Evolutionary conservation across 768 basidiomycete genomes (phyloP), one percentile per base, ranked within the genome.

Genomic region (Rhodocollybia butyracea): DNA sequence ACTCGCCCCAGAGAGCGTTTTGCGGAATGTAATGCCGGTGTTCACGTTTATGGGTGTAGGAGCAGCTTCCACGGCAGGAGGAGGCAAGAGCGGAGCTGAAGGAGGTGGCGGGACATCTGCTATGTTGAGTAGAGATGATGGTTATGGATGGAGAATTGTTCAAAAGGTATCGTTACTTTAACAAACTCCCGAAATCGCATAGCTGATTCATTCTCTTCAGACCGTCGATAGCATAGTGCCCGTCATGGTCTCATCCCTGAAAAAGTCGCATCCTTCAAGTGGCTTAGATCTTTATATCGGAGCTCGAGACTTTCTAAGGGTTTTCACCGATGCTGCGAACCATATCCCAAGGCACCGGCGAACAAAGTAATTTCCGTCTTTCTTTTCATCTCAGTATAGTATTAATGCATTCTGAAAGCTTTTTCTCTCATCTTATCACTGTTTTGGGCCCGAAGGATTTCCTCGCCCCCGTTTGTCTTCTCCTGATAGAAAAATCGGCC

Each of bases 21-120:
- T 98, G 12, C 92, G 91, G 64, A 94, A 96, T 61, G 81, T 98
- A 48, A 97, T 99, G 92, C 96, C 97, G 3, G 86, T 99, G 42
- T 98, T 99, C 76, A 98, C 95, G 0, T 98, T 98, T 73, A 98
- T 98, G 93, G 96, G 97, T 34, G 34, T 50, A 3, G 48, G 48
- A 22, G 48, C 34, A 5, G 48, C 34, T 36, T 31, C 48, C 21
- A 50, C 38, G 48, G 22, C 34, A 7, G 48, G 48, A 15, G 48
- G 48, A 38, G 22, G 31, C 13, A 34, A 22, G n/a, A 38, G 15
- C 34, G 48, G 48, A 17, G 26, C 21, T 11, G 48, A 50, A 26
- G 32, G 19, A 31, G 32, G 48, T 26, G 34, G 48, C 2, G 43
- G 43, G 30, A 29, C 26, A 19, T 27, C n/a, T n/a, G n/a, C 13